A percentile compares a stretch with the other conserved stretches of the same genome.
These are phyloP conservation scores for Clonostachys solani DNA, from an alignment of 2,329 filamentous ascomycete genomes.

Conservation along the genomic window DNA sequence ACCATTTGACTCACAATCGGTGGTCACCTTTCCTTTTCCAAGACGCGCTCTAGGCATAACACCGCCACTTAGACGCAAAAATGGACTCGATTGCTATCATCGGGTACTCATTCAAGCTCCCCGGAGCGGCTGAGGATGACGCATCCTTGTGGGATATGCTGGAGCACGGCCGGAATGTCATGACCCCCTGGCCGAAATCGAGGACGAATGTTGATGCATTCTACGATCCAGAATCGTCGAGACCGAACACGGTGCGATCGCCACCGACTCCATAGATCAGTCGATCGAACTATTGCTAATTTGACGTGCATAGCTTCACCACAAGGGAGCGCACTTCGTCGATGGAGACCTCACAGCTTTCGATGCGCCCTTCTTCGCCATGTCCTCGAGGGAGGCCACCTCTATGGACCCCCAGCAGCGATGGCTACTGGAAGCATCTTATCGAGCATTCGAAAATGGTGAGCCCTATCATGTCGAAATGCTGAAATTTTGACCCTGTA, in stretches of 20 bases:
- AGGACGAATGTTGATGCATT: conserved; percentile 16
- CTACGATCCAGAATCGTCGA: conserved; percentile 3
- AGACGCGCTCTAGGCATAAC: too few relatives aligned
- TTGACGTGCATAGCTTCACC: conserved; percentile 10
- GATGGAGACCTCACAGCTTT: conserved; percentile 3
- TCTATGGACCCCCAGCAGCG: conserved; percentile 16
- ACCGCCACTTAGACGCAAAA: background rate
- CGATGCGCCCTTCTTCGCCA: conserved; percentile 12
- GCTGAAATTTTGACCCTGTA: background rate
- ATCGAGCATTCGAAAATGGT: conserved; percentile 5
- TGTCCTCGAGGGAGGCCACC: conserved; percentile 11
- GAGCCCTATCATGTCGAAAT: background rate
- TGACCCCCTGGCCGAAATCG: conserved; percentile 22
- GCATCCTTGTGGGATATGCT: conserved; percentile 20
- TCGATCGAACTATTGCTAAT: background rate
- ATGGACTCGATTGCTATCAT: conserved; percentile 22
- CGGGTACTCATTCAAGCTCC: conserved; percentile 14
- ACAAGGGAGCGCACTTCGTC: conserved; percentile 2
- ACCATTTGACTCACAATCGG: too few relatives aligned
- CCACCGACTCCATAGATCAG: too few relatives aligned
- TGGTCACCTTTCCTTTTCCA: too few relatives aligned
- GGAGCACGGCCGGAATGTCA: conserved; percentile 17
- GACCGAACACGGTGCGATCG: conserved; percentile 1
- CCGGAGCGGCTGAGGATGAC: background rate
- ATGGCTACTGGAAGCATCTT: conserved; percentile 6